A percentile compares a stretch with the other conserved stretches of the same genome.
Conservation (phyloP, 768 basidiomycete genomes). For the Collybia sp. region DNA sequence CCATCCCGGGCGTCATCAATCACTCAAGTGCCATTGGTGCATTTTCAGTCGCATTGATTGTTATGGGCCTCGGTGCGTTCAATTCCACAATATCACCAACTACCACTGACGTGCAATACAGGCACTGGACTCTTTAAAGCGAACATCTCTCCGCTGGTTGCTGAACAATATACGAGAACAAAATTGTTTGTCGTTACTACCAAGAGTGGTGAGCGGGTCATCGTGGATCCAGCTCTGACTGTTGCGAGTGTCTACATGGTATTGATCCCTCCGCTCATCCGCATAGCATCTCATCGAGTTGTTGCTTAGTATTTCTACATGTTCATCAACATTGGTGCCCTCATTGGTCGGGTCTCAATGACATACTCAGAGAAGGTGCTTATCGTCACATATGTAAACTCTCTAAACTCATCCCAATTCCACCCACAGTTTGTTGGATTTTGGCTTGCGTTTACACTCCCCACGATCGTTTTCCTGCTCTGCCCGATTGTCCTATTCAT, state of each 20-base stretch:
- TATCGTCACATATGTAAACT: neutral
- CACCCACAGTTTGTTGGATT: slow-evolving; percentile 51
- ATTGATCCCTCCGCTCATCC: slow-evolving; percentile 16
- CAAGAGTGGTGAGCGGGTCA: slow-evolving; percentile 60
- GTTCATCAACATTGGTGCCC: slow-evolving; percentile 70
- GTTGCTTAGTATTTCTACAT: slow-evolving; percentile 53
- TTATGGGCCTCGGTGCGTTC: slow-evolving; percentile 44
- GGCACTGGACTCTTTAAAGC: slow-evolving; percentile 73
- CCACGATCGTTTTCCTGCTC: slow-evolving; percentile 54
- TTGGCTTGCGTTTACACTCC: slow-evolving; percentile 65
- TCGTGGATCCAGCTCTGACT: slow-evolving; percentile 70
- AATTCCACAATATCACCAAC: slow-evolving; percentile 7
- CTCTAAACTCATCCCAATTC: neutral
- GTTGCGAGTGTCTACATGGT: slow-evolving; percentile 74
- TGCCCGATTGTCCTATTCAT: slow-evolving; percentile 55
- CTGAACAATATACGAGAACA: slow-evolving; percentile 65
- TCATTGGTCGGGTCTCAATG: slow-evolving; percentile 69
- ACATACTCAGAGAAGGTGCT: slow-evolving; percentile 58
- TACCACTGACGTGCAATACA: slow-evolving; percentile 5
- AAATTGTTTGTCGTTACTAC: slow-evolving; percentile 46
- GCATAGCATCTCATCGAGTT: neutral
- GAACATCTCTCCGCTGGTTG: slow-evolving; percentile 73
- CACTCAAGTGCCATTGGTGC: slow-evolving; percentile 41
- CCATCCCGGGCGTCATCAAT: slow-evolving; percentile 63
- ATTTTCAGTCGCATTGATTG: slow-evolving; percentile 55